Evolutionary conservation across 2,329 filamentous ascomycete genomes (phyloP), one percentile per base, ranked within the genome.

Genomic region (Talaromyces islandicus): DNA sequence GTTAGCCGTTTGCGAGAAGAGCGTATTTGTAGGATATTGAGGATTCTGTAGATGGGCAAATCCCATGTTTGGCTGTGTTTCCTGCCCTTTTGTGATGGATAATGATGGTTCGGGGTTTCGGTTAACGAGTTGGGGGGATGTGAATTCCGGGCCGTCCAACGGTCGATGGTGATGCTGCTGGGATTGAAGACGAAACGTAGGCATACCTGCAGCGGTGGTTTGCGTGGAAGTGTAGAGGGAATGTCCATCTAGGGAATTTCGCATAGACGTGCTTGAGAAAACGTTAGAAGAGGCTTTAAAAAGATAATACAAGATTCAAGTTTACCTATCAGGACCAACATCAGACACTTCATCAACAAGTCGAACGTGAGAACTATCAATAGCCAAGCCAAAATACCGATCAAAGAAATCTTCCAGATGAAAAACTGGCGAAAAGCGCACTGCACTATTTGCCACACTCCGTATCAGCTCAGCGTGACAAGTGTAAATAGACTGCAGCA

Each of bases 381-480:
- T 90, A 5, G 81, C 79, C 60, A 85, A 81, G 0, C 86, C 88
- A 0, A 85, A 86, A 21, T 96, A 96, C 29, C 91, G 83, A 66
- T 94, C 90, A 66, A 94, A 92, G 73, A 95, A 95, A 69, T 94
- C 90, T 64, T 94, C 91, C 14, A 92, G 83, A 63, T 94, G 90
- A 68, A 94, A 93, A 1, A 90, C 88, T 0, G 90, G 88, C 0
- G 87, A 87, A 65, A 91, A 91, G 10, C 89, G 80, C 81, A 90
- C 87, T 0, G 86, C 82, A 63, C 85, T 90, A 58, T 81, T 86
- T 1, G 85, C 82, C 21, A 91, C 73, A 3, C 84, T 86, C 69
- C 90, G 89, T 57, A 92, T 87, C n/a, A 95, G 80, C 71, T 92
- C 89, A 0, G 85, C 81, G 68, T 96, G 91, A n/a, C 88, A 89